Evolutionary conservation across 768 basidiomycete species (phyloP).

Genomic region (Suillus subluteus): DNA sequence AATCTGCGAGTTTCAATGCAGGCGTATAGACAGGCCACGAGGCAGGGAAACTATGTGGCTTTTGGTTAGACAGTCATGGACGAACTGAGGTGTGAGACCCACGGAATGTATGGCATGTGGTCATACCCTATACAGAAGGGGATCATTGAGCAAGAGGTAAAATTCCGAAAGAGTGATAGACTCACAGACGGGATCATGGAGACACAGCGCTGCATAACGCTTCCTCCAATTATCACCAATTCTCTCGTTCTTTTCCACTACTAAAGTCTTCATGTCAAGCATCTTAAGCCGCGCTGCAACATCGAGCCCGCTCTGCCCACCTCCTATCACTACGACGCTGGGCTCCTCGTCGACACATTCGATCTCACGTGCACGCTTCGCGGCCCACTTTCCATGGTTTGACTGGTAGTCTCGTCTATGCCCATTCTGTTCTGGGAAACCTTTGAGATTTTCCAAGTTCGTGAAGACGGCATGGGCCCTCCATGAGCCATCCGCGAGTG

Average conservation of each 20-base stretch:
- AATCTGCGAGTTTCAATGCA: constrained; percentile 61
- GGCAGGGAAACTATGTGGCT: constrained; percentile 49
- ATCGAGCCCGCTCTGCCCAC: constrained; percentile 57
- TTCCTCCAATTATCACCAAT: constrained; percentile 38
- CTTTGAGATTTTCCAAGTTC: constrained; percentile 53
- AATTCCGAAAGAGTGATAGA: not conserved
- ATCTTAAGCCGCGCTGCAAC: constrained; percentile 57
- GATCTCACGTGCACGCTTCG: constrained; percentile 29
- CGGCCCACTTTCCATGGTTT: constrained; percentile 35
- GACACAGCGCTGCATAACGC: constrained; percentile 52
- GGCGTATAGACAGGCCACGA: constrained; percentile 64
- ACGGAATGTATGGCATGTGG: constrained; percentile 61
- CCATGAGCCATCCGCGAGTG: constrained; percentile 45
- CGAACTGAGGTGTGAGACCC: constrained; percentile 22
- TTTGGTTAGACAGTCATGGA: not conserved
- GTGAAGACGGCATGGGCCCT: constrained; percentile 54
- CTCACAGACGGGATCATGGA: constrained; percentile 38
- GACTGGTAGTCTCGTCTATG: constrained; percentile 46
- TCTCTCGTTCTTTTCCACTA: constrained; percentile 30
- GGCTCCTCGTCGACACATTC: constrained; percentile 47
- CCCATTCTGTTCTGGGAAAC: constrained; percentile 48
- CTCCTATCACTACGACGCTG: constrained; percentile 53
- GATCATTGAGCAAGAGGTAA: not conserved
- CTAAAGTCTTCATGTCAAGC: constrained; percentile 22
- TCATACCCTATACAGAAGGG: constrained; percentile 41